Evolutionary conservation across 352 stramenopile species (phyloP).

Genomic region (Globisporangium heterothallicum): DNA sequence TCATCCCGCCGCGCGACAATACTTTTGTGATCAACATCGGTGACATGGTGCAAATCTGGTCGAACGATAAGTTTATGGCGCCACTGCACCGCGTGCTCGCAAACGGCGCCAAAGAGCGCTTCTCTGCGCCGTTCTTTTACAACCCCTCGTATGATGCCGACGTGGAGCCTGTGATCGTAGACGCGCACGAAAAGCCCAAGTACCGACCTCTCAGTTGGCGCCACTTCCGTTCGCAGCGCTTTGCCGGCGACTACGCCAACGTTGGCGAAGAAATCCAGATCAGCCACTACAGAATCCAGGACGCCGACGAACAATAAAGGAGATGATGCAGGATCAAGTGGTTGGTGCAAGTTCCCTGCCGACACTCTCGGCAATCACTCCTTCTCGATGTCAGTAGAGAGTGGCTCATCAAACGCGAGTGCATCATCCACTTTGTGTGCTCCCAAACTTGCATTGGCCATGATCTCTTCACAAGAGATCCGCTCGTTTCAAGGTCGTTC

Average conservation of each 20-base stretch:
- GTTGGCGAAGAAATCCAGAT: conserved; percentile 91
- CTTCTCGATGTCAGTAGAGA: too few relatives aligned
- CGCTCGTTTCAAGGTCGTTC: too few relatives aligned
- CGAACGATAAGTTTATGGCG: conserved; percentile 41
- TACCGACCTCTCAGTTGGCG: conserved; percentile 86
- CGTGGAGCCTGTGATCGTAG: conserved; percentile 60
- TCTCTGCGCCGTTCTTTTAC: conserved; percentile 22
- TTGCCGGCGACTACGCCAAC: conserved; percentile 90
- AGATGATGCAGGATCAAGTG: too few relatives aligned
- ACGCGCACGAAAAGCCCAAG: conserved; percentile 23
- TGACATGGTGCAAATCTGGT: conserved; percentile 60
- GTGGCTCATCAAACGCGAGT: too few relatives aligned
- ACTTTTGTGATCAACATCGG: conserved; percentile 64
- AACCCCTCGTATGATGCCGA: conserved; percentile 58
- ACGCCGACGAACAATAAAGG: too few relatives aligned
- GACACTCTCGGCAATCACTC: too few relatives aligned
- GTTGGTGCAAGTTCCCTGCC: too few relatives aligned
- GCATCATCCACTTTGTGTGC: too few relatives aligned
- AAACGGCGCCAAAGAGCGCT: conserved; percentile 55
- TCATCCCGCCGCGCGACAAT: conserved; percentile 35
- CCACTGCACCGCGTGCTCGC: conserved; percentile 58
- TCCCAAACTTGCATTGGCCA: too few relatives aligned
- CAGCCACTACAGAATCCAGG: conserved; percentile 43
- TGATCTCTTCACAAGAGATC: too few relatives aligned
- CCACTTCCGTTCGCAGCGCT: conserved; percentile 83